phyloP scores from a whole-genome alignment of 495 filamentous ascomycete genomes.

The Emericellopsis terricola region DNA sequence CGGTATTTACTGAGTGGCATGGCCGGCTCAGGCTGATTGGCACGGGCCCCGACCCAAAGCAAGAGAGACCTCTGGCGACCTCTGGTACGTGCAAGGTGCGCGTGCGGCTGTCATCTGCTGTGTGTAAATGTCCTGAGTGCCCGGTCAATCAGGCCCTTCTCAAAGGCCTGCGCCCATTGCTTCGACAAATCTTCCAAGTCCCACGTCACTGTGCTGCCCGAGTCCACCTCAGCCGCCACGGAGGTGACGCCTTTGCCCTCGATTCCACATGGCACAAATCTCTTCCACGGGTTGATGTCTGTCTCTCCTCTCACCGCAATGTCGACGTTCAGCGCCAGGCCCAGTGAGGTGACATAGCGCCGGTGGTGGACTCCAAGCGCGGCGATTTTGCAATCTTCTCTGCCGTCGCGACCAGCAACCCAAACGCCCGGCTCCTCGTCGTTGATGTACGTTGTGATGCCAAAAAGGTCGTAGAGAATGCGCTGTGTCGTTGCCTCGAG shows the following conservation, averaged over 20 bases:
- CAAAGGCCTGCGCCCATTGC: slow-evolving; percentile 1
- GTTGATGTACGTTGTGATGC: slow-evolving; percentile 36
- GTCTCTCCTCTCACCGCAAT: slow-evolving; percentile 20
- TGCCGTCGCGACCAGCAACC: slow-evolving; percentile 18
- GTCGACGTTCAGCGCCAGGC: slow-evolving; percentile 65
- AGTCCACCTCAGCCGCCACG: slow-evolving; percentile 20
- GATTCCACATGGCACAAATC: slow-evolving; percentile 78
- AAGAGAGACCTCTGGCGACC: too few species aligned
- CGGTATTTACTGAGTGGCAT: too few species aligned
- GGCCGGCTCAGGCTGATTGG: too few species aligned
- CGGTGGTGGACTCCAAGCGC: slow-evolving; percentile 79
- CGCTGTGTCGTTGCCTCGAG: slow-evolving; percentile 61
- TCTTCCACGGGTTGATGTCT: slow-evolving; percentile 21
- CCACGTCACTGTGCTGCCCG: background rate
- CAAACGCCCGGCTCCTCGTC: slow-evolving; percentile 80
- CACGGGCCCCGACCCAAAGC: too few species aligned
- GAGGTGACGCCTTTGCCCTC: slow-evolving; percentile 61
- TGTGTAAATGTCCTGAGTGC: background rate
- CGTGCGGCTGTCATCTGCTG: too few species aligned
- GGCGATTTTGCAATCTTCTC: slow-evolving; percentile 51
- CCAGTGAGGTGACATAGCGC: slow-evolving; percentile 69
- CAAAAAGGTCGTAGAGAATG: slow-evolving; percentile 30
- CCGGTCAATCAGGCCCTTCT: background rate
- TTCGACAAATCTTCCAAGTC: slow-evolving; percentile 46
- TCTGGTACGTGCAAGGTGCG: too few species aligned